Conservation (phyloP, 2,329 filamentous ascomycete species). For the Zymoseptoria ardabiliae region DNA sequence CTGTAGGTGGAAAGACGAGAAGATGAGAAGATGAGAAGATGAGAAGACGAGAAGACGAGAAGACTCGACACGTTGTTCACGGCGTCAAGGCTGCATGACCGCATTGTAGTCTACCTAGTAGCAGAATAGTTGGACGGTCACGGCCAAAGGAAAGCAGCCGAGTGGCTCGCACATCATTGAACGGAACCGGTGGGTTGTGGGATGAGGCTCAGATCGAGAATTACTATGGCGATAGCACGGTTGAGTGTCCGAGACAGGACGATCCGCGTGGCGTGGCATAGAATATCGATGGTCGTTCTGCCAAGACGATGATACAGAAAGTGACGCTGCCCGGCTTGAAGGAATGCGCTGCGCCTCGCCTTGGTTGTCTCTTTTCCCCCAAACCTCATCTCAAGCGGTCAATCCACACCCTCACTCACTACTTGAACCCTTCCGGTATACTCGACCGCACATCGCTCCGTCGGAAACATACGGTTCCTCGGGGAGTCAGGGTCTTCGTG, state of each 20-base stretch:
- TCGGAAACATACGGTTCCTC: neutral
- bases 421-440: no score
- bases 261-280: neutral
- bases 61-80: no score
- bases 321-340: neutral
- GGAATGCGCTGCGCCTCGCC: neutral
- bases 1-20: no score
- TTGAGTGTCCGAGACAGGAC: neutral
- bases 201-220: neutral
- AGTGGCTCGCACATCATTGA: no score
- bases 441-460: neutral
- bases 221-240: neutral
- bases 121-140: neutral
- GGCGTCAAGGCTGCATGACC: no score
- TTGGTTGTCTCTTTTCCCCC: no score
- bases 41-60: no score
- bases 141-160: no score
- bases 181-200: neutral
- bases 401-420: no score
- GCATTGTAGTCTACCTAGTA: no score
- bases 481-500: neutral
- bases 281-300: neutral
- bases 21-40: no score
- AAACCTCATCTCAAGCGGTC: no score
- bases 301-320: neutral